Percentiles rank a stretch among this genome's conserved stretches.
phyloP scores from a whole-genome alignment of 2,329 filamentous ascomycete species.

The Trichoderma citrinoviride region DNA sequence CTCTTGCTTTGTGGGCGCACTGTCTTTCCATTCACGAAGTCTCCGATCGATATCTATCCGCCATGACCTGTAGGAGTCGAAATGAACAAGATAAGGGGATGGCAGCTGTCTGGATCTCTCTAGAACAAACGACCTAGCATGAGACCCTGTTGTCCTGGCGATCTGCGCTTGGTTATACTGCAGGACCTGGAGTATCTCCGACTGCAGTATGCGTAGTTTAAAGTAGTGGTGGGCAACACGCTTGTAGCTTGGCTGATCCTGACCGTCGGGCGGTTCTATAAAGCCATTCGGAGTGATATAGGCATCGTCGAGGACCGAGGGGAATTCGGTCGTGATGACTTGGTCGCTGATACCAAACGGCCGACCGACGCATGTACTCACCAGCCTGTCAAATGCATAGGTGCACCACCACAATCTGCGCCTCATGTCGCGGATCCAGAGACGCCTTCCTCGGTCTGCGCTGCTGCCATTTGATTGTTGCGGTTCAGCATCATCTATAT shows the following conservation, averaged over 20 bases:
- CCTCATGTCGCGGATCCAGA: conserved; percentile 83
- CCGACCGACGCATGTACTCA: conserved; percentile 88
- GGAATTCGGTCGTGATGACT: conserved; percentile 92
- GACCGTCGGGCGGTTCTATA: conserved; percentile 54
- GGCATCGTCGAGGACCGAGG: conserved; percentile 80
- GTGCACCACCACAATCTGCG: conserved; percentile 95
- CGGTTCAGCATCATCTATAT: conserved; percentile 57
- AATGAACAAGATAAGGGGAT: conserved; percentile 80
- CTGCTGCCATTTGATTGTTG: conserved; percentile 30
- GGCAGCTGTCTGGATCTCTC: conserved; percentile 76
- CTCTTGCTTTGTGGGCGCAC: conserved; percentile 71
- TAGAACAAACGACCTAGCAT: conserved; percentile 59
- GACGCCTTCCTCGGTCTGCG: conserved; percentile 62
- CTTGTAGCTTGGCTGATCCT: conserved; percentile 76
- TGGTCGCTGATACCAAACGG: conserved; percentile 96
- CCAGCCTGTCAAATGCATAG: conserved; percentile 90
- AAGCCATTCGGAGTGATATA: conserved; percentile 83
- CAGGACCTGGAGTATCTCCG: conserved; percentile 89
- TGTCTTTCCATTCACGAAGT: conserved; percentile 81
- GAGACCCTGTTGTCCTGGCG: conserved; percentile 63
- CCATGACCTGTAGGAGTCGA: conserved; percentile 85
- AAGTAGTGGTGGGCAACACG: conserved; percentile 90
- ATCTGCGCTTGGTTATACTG: conserved; percentile 88
- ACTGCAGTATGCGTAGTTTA: conserved; percentile 81
- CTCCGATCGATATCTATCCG: conserved; percentile 81